A percentile compares a stretch with the other conserved stretches of the same genome.
phyloP scores from a whole-genome alignment of 257 asterid genomes.

The Coffea eugenioides region DNA sequence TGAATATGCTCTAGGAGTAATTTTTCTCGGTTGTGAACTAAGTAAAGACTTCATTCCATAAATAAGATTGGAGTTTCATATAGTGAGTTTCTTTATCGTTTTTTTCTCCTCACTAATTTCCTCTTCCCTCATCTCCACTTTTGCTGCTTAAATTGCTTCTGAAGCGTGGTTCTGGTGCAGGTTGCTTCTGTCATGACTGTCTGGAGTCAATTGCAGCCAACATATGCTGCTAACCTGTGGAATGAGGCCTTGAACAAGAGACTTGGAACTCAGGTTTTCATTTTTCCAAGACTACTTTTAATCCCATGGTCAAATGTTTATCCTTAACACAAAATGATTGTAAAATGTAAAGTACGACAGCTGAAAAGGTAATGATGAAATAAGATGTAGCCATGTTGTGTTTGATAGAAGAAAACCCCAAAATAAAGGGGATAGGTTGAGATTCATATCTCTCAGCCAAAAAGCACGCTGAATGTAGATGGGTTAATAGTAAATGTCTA shows the following conservation, averaged over 20 bases:
- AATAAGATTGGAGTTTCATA: background rate
- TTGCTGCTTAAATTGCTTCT: background rate
- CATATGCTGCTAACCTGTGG: slow-evolving; percentile 86
- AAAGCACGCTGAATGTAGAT: background rate
- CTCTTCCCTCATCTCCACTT: background rate
- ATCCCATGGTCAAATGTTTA: background rate
- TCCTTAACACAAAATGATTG: background rate
- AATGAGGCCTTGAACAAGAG: slow-evolving; percentile 91
- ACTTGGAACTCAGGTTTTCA: slow-evolving; percentile 76
- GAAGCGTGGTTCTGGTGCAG: slow-evolving; percentile 36
- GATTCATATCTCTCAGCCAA: background rate
- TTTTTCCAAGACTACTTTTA: background rate
- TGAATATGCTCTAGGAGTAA: background rate
- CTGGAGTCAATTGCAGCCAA: slow-evolving; percentile 78
- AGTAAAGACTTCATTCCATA: background rate
- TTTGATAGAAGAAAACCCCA: background rate
- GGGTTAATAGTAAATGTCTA: background rate
- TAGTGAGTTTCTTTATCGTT: background rate
- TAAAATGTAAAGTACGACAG: background rate
- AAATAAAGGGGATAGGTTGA: background rate
- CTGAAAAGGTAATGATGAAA: background rate
- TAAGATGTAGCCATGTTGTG: background rate
- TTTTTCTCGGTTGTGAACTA: background rate
- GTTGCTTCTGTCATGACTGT: slow-evolving; percentile 91
- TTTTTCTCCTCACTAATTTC: background rate